phyloP scores from a whole-genome alignment of 768 basidiomycete genomes.

The Auricularia cornea region DNA sequence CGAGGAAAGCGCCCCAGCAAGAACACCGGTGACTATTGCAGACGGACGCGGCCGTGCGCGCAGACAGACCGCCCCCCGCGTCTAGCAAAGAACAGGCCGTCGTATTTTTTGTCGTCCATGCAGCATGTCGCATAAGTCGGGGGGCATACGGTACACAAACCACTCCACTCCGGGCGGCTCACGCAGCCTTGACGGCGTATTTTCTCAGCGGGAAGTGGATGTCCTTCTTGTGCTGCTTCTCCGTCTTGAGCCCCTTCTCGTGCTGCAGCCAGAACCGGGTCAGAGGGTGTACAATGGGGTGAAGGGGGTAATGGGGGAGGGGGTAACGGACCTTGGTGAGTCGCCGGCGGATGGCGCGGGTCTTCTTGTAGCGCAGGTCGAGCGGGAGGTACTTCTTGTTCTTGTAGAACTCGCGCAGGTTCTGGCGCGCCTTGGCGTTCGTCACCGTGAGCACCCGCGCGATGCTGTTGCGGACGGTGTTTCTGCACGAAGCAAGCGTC shows the following conservation, averaged over 20 bases:
- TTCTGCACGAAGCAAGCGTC: conserved; percentile 37
- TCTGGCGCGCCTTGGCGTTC: conserved; percentile 96
- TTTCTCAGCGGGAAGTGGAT: conserved; percentile 89
- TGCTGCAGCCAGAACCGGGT: too few relatives aligned
- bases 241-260: conserved; percentile 78
- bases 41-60: too few relatives aligned
- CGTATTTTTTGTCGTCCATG: background rate
- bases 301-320: too few relatives aligned
- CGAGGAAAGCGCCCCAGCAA: too few relatives aligned
- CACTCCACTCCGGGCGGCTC: background rate
- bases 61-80: too few relatives aligned
- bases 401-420: conserved; percentile 97
- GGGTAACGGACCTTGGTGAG: conserved; percentile 68
- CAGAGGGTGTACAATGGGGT: too few relatives aligned
- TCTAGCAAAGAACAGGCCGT: too few relatives aligned
- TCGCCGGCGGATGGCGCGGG: conserved; percentile 93
- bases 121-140: background rate
- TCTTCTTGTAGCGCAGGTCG: conserved; percentile 96
- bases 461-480: conserved; percentile 95
- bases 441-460: conserved; percentile 97
- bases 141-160: background rate
- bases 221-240: conserved; percentile 91
- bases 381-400: conserved; percentile 92
- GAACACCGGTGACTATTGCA: too few relatives aligned
- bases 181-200: conserved; percentile 81